phyloP scores from a whole-genome alignment of 495 filamentous ascomycete species.

The Daldinia caldariorum region DNA sequence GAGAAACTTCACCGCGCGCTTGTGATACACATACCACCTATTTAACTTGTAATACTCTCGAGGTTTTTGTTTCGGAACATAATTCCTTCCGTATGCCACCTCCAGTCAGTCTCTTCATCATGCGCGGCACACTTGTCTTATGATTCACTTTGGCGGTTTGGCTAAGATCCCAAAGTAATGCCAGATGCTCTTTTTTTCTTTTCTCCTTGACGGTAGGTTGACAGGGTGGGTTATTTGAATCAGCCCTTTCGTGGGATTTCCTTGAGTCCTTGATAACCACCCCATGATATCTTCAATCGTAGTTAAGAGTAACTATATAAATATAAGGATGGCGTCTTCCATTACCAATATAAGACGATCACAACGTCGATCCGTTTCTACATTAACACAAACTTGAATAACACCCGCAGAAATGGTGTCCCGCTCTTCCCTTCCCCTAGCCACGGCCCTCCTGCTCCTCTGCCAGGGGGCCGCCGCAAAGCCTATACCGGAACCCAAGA shows the following conservation, averaged over 20 bases:
- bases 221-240: not conserved
- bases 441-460: not conserved
- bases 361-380: not conserved
- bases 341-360: not conserved
- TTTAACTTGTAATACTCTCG: not conserved
- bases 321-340: slow-evolving; percentile 1
- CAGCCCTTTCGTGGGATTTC: not conserved
- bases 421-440: not conserved
- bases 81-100: slow-evolving; percentile 1
- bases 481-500: not conserved
- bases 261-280: not conserved
- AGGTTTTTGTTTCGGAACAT: not conserved
- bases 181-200: not conserved
- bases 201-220: not conserved
- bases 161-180: not conserved
- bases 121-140: not conserved
- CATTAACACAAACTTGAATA: not conserved
- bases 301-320: not conserved
- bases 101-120: not conserved
- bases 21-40: not conserved
- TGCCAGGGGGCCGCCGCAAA: not conserved
- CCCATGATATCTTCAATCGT: not conserved
- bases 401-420: not conserved
- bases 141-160: not conserved
- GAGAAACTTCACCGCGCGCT: not conserved